These are phyloP conservation scores for Cryptomeria japonica DNA, from an alignment of 75 land plant species.

Conservation along the genomic window DNA sequence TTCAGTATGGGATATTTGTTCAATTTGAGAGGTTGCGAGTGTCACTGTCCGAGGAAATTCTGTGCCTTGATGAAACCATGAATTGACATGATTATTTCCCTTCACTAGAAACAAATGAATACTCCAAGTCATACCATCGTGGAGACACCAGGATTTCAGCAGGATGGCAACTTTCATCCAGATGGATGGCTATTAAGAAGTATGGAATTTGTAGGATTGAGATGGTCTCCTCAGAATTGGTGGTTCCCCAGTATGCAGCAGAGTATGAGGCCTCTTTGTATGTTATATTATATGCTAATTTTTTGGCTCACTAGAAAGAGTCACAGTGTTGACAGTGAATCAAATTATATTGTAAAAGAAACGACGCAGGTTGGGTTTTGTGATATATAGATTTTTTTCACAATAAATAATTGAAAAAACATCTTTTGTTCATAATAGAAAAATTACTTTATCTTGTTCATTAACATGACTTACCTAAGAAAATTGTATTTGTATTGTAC, in stretches of 20 bases:
- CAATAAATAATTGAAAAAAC: not conserved
- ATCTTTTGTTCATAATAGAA: not conserved
- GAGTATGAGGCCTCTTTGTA: not conserved
- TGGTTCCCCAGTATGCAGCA: not conserved
- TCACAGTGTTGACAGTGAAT: not conserved
- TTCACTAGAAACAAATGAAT: not conserved
- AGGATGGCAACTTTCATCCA: not conserved
- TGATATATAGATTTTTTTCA: not conserved
- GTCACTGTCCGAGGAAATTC: not conserved
- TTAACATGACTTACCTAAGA: not conserved
- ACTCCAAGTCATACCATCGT: not conserved
- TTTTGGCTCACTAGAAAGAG: constrained; percentile 12
- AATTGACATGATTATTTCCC: not conserved
- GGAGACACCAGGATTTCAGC: not conserved
- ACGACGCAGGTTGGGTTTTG: not conserved
- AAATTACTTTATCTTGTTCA: not conserved
- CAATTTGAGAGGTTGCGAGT: not conserved
- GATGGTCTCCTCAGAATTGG: constrained; percentile 1
- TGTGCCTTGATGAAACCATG: not conserved
- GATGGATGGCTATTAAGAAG: not conserved
- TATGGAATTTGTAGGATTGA: constrained; percentile 6
- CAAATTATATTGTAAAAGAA: not conserved
- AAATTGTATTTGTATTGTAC: not conserved
- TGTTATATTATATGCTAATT: not conserved
- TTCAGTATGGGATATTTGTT: not conserved